Evolutionary conservation across 2,329 filamentous ascomycete species (phyloP), one percentile per base, ranked within the genome.

Genomic region (Penicillium sp.): DNA sequence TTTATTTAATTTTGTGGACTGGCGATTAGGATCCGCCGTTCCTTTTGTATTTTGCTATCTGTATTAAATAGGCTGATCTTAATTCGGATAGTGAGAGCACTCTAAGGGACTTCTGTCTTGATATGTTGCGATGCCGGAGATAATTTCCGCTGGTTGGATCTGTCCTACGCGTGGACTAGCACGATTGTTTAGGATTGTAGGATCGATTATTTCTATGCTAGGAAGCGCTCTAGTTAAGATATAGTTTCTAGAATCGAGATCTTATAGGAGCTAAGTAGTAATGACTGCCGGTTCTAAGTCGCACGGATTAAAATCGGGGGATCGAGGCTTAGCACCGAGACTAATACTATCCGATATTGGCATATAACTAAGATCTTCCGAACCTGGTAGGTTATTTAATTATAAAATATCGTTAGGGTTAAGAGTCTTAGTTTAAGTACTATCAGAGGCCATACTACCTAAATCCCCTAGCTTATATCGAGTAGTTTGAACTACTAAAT

Each of bases 101-200:
- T 58, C 8, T 22, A 12, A 49, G 42, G 12, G 50, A 54, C 42
- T 43, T 58, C 8, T 5, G 42, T 49, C 50, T 10, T 2, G 56
- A 54, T 7, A 14, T 54, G 22, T 54, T 58, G n/a, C 35, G 42
- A 58, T 54, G 4, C 50, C 11, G n/a, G 25, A 41, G 25, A 43
- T 49, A 50, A 17, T 43, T 10, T 50, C 51, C 25, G 28, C 38
- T 54, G 37, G 7, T 58, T 58, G 17, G 42, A 37, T 48, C 45
- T 50, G 48, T 17, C 56, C 25, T 35, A 59, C 34, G 51, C 56
- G 52, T 35, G 4, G 41, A 14, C 34, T 49, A 39, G 37, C 6
- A 58, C 54, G 14, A 55, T 53, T 41, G 20, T 58, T 35, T 14
- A 59, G 52, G 49, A 62, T 59, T 59, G 20, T 56, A 14, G 56